phyloP scores from a whole-genome alignment of 768 basidiomycete genomes.

The Phanerochaete sordida region DNA sequence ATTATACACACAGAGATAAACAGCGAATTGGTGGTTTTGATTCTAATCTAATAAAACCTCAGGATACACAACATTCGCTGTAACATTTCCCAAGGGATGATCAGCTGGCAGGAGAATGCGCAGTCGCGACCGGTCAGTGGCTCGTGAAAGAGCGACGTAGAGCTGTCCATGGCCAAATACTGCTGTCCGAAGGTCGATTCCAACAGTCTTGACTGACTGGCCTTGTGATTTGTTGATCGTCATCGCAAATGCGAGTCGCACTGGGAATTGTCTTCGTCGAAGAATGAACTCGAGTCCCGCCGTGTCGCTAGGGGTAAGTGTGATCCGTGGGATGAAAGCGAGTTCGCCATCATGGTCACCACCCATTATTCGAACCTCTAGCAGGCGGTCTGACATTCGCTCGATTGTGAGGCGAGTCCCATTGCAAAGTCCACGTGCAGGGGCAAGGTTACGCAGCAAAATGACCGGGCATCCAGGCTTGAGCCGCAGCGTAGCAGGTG shows the following conservation, averaged over 20 bases:
- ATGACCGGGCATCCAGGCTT: constrained; percentile 33
- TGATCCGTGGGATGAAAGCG: constrained; percentile 38
- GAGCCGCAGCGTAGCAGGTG: not conserved
- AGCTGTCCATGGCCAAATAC: constrained; percentile 44
- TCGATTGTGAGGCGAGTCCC: constrained; percentile 31
- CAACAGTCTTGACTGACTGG: constrained; percentile 41
- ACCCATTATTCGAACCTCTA: constrained; percentile 33
- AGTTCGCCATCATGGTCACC: constrained; percentile 34
- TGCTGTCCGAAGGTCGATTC: constrained; percentile 32
- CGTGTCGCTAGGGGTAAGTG: constrained; percentile 25
- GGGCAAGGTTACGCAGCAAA: constrained; percentile 40
- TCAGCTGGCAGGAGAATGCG: too few species aligned
- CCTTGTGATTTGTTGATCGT: constrained; percentile 50
- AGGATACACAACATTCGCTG: too few species aligned
- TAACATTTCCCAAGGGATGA: too few species aligned
- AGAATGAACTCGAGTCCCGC: constrained; percentile 24
- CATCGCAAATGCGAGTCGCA: constrained; percentile 43
- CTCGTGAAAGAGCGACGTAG: constrained; percentile 40
- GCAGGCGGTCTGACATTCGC: constrained; percentile 22
- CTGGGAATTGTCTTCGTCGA: constrained; percentile 36
- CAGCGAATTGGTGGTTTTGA: too few species aligned
- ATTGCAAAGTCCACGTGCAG: constrained; percentile 32
- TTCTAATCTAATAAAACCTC: too few species aligned
- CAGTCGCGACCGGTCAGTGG: too few species aligned
- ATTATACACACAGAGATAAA: too few species aligned